Base-by-base conservation (phyloP, 768 basidiomycete genomes). In the Mycena polygramma region DNA sequence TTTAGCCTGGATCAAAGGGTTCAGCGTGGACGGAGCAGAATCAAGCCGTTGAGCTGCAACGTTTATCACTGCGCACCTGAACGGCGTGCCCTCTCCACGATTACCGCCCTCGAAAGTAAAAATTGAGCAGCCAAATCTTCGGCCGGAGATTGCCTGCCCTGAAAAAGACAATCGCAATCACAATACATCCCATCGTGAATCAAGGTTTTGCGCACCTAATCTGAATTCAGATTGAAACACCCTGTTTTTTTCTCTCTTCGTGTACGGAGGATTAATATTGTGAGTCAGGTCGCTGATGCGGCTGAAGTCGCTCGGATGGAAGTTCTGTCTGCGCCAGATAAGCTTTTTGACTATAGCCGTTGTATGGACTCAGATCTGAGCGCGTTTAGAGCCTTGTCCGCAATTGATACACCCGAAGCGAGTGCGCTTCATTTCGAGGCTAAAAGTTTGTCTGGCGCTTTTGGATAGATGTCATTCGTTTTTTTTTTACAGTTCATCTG, bases 331-430 rank as follows among this genome's bases (percentile, higher is more conserved):
- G 52, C 20, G 67, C 26, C 67, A 57, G 53, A 49, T 68, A 62
- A 19, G 37, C 45, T 67, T 67, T 58, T 68, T 62, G 49, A 43
- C 43, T 62, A 68, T 68, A 55, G 36, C 41, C 43, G 54, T 57
- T 24, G 60, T 17, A 26, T 62, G 46, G 11, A 62, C 24, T 22
- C 45, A 49, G 67, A 62, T 57, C 67, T 46, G 67, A 26, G 59
- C 55, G 13, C 36, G 36, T 55, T 26, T 64, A n/a, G 41, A 10
- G 53, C 11, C 19, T 19, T 63, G 20, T 43, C 26, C 26, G 53
- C 26, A 61, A 35, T 49, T 17, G 48, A 36, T 14, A 13, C 24
- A 10, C 15, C 7, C 13, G 22, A 11, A 7, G 14, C 39, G 39
- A 63, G 53, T 20, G 51, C 15, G n/a, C n/a, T n/a, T n/a, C n/a